Evolutionary conservation across 2,329 filamentous ascomycete genomes (phyloP).

Genomic region (Lachnellula arida): DNA sequence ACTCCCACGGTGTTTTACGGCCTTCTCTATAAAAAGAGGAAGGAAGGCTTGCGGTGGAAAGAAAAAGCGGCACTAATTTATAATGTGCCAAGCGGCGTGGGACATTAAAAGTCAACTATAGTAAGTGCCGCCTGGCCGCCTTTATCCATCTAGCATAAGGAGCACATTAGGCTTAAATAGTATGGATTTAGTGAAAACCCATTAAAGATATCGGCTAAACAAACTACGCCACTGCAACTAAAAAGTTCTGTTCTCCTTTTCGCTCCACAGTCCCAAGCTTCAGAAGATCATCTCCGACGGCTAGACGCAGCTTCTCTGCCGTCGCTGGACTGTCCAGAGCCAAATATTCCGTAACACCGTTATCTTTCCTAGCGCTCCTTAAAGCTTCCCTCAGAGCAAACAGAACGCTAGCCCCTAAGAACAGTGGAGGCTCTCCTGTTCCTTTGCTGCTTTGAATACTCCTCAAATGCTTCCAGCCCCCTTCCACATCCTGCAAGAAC

Average conservation of each 20-base stretch:
- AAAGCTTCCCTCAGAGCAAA: slow-evolving; percentile 85
- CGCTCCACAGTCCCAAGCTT: slow-evolving; percentile 28
- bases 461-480: slow-evolving; percentile 79
- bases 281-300: slow-evolving; percentile 32
- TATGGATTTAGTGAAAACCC: too few relatives aligned
- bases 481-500: slow-evolving; percentile 73
- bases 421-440: slow-evolving; percentile 70
- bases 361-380: slow-evolving; percentile 65
- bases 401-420: slow-evolving; percentile 81
- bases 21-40: too few relatives aligned
- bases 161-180: too few relatives aligned
- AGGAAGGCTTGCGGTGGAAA: too few relatives aligned
- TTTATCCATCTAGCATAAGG: too few relatives aligned
- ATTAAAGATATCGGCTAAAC: not conserved
- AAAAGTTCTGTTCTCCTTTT: slow-evolving; percentile 31
- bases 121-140: too few relatives aligned
- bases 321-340: slow-evolving; percentile 75
- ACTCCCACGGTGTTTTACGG: too few relatives aligned
- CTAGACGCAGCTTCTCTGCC: slow-evolving; percentile 56
- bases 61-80: too few relatives aligned
- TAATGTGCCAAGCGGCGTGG: too few relatives aligned
- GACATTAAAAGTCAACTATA: too few relatives aligned
- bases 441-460: slow-evolving; percentile 81
- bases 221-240: slow-evolving; percentile 4
- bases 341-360: slow-evolving; percentile 60